A percentile compares a stretch with the other conserved stretches of the same genome.
Conservation (phyloP, 345 rosid genomes). For the Brassica incana region DNA sequence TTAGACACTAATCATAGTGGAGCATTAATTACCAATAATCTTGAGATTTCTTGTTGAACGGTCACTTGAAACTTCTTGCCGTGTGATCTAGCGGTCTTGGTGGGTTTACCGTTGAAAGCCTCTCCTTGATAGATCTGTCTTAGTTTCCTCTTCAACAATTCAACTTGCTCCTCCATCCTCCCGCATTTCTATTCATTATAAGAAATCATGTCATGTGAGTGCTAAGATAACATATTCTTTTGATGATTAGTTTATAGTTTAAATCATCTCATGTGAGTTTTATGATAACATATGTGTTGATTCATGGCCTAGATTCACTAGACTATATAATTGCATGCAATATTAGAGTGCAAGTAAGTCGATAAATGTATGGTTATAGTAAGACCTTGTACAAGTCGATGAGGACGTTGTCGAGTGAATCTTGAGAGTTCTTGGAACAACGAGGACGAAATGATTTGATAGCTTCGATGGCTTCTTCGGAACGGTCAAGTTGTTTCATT, state of each 20-base stretch:
- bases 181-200: constrained; percentile 72
- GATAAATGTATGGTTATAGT: constrained; percentile 4
- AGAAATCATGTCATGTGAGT: neutral
- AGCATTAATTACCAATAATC: constrained; percentile 60
- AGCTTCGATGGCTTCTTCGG: constrained; percentile 92
- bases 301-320: constrained; percentile 1
- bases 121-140: constrained; percentile 79
- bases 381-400: constrained; percentile 89
- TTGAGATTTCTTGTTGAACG: constrained; percentile 78
- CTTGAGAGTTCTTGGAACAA: constrained; percentile 82
- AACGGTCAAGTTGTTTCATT: constrained; percentile 76
- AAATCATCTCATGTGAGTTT: neutral
- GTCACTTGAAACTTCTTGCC: constrained; percentile 96
- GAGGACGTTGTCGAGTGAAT: constrained; percentile 27
- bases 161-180: constrained; percentile 76
- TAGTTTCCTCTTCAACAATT: constrained; percentile 73
- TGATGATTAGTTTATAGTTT: neutral
- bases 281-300: neutral
- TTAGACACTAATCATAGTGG: neutral
- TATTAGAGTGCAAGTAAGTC: constrained; percentile 1
- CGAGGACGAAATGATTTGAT: constrained; percentile 74
- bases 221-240: neutral
- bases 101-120: constrained; percentile 80
- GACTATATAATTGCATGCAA: neutral
- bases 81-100: constrained; percentile 92